These are phyloP conservation scores for Boechera divaricarpa DNA, from an alignment of 345 rosid species.

Conservation along the genomic window DNA sequence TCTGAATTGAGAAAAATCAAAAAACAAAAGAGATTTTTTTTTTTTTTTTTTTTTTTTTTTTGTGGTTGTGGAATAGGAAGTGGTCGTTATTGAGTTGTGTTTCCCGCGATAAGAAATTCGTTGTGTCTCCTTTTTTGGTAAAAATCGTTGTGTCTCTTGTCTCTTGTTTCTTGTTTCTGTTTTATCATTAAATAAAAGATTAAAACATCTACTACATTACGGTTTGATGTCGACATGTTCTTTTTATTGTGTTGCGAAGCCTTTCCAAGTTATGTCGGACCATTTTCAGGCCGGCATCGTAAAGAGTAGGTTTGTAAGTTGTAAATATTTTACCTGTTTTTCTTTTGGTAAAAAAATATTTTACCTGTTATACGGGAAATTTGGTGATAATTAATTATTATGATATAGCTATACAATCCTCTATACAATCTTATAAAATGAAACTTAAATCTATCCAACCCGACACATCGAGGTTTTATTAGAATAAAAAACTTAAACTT, in stretches of 20 bases:
- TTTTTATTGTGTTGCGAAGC: not conserved
- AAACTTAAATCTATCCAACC: not conserved
- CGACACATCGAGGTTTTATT: not conserved
- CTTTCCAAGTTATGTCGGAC: conserved; percentile 20
- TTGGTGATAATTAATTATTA: not conserved
- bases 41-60: not conserved
- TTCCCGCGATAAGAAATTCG: conserved; percentile 14
- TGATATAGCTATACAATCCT: too few species aligned
- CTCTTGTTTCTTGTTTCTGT: conserved; percentile 5
- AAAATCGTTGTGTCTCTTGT: too few species aligned
- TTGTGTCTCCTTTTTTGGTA: not conserved
- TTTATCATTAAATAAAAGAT: conserved; percentile 17
- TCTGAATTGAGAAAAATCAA: conserved; percentile 35
- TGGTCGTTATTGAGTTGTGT: conserved; percentile 31
- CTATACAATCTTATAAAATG: not conserved
- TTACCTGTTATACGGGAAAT: not conserved
- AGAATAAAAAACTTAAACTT: not conserved
- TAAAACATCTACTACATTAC: not conserved
- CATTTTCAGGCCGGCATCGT: conserved; percentile 1
- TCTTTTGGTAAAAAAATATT: too few species aligned
- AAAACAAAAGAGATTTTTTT: not conserved
- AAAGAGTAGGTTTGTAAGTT: not conserved
- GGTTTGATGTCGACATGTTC: conserved; percentile 25
- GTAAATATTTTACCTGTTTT: not conserved
- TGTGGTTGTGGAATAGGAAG: conserved; percentile 16